Evolutionary conservation across 2,329 filamentous ascomycete species (phyloP), one percentile per base, ranked within the genome.

Genomic region (Penicillium olsonii): DNA sequence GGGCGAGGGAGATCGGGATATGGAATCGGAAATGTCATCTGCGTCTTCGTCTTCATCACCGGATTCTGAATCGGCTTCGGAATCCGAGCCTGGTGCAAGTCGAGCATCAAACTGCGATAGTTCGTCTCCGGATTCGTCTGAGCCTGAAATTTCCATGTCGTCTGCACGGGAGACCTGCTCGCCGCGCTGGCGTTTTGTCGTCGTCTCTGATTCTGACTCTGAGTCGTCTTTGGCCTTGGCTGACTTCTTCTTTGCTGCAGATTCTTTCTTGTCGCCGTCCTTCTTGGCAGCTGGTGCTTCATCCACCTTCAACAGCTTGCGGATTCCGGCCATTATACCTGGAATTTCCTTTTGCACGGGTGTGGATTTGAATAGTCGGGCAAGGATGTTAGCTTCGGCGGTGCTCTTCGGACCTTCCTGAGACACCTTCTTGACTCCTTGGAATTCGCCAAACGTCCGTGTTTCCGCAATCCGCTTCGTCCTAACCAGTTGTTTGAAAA

Each of bases 291-390:
- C 45, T 5, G 54, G 48, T 18, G 50, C 45, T 37, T 66, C 59
- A 4, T 69, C 65, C 18, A 75, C 15, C 4, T 69, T 71, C 18
- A 78, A 53, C 31, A 75, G 47, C 42, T 60, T 63, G 17, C 68
- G 65, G 47, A 79, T 68, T 15, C 65, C 70, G 31, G 63, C 61
- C 62, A 78, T 66, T 20, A 78, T 70, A 29, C 72, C 72, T 18
- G 76, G 74, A 37, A 84, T 65, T 2, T 75, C 78, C 55, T 79
- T 76, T 64, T 79, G 80, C 11, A 84, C 81, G 1, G 80, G 80
- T 45, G 75, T 78, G 12, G 82, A 81, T 52, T 83, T 85, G 62
- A 80, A 84, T 43, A 86, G 56, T 44, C 83, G 69, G 12, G 81
- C 83, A 39, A 76, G 70, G 12, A 86, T 81, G 68, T 85, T 85